Percentiles rank a stretch among this genome's conserved stretches.
These are phyloP conservation scores for Prunus campanulata DNA, from an alignment of 306 rosid genomes.

Conservation along the genomic window DNA sequence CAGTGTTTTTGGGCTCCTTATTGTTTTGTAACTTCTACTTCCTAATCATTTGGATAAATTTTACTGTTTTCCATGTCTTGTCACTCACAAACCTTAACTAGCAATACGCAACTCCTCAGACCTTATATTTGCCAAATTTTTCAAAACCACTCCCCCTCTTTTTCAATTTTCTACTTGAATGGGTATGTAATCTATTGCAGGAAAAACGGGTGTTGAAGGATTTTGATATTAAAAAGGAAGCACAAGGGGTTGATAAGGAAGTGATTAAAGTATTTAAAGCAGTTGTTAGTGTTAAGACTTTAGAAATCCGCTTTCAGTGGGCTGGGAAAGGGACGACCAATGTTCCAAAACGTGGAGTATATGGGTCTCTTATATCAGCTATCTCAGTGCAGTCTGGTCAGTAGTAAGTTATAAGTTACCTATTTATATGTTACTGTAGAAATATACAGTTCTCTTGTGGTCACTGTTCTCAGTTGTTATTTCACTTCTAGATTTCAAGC, in stretches of 20 bases:
- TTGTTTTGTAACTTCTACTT: not conserved
- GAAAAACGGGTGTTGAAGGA: conserved; percentile 3
- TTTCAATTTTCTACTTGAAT: not conserved
- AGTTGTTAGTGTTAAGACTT: conserved; percentile 29
- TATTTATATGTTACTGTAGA: not conserved
- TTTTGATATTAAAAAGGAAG: conserved; percentile 23
- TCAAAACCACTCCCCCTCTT: not conserved
- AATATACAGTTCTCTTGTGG: not conserved
- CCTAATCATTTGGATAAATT: not conserved
- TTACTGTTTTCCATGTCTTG: not conserved
- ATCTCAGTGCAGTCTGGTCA: conserved; percentile 62
- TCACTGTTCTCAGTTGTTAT: not conserved
- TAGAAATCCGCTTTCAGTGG: conserved; percentile 57
- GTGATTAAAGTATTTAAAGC: conserved; percentile 24
- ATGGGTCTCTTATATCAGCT: conserved; percentile 73
- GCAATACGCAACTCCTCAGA: not conserved
- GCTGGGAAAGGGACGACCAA: conserved; percentile 67
- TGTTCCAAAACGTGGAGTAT: conserved; percentile 40
- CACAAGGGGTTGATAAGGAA: conserved; percentile 16
- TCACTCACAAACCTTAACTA: not conserved
- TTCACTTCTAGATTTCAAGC: conserved; percentile 24
- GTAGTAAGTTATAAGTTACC: conserved; percentile 6
- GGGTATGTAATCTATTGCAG: not conserved
- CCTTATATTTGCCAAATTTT: not conserved
- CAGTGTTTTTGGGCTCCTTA: not conserved